Base-by-base conservation (phyloP, 1,139 yeast species). In the Schwanniomyces etchellsii region DNA sequence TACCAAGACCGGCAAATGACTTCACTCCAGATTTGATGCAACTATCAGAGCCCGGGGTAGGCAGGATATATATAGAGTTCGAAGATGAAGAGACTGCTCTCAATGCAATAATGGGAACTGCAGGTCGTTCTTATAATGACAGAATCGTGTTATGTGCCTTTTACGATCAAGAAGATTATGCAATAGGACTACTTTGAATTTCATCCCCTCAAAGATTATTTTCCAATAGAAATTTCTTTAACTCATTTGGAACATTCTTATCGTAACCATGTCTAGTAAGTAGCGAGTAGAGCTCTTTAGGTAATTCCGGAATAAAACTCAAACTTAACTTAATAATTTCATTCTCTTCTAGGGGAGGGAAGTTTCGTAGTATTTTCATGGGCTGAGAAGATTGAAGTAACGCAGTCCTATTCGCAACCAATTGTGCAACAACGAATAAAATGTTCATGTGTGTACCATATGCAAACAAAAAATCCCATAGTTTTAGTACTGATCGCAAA, bases 381-480 rank as follows among this genome's bases (percentile, higher is more conserved):
- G 96, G 96, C 38, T 67, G 81, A 16, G 57, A 56, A 5, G 81
- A 69, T 14, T 60, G 58, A 35, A 88, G 54, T 11, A 88, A 57
- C 27, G 67, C 60, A 4, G 77, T 69, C 32, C 96, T 60, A 40
- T 82, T 79, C 31, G 81, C 64, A 10, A 84, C 77, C 27, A 88
- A 60, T 52, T 86, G 95, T 0, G 96, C 94, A 12, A 88, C 88
- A 7, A 88, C 76, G 43, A 88, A 83, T 21, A 89, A 60, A 18
- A 89, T 71, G 54, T 88, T 88, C 79, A 88, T 72, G 50, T 89
- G 96, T 17, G 84, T 75, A 0, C 97, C 97, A 47, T 85, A 88
- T 3, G 96, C 95, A 53, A 88, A 81, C 47, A 86, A 57, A 41
- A 86, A 82, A 52, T 88, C 97, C 97, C 97, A 88, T 16, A 88